A percentile compares a stretch with the other conserved stretches of the same genome.
phyloP scores from a whole-genome alignment of 1,139 yeast species.

The Yamadazyma kanchanaburiensis region DNA sequence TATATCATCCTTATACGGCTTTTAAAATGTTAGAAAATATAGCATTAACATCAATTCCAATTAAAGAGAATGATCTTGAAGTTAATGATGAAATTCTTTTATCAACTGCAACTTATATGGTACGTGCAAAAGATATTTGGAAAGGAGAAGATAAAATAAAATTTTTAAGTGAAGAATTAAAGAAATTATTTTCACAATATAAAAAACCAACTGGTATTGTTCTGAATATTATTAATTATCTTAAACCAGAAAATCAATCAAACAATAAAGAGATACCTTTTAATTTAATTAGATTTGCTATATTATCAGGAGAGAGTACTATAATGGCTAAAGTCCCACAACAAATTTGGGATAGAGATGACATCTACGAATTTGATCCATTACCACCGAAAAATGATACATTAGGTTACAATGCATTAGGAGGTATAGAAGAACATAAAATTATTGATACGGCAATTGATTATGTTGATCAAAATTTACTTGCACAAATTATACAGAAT shows the following conservation, averaged over 20 bases:
- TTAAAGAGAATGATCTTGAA: slow-evolving; percentile 21
- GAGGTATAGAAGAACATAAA: slow-evolving; percentile 19
- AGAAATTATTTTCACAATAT: slow-evolving; percentile 22
- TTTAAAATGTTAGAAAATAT: slow-evolving; percentile 44
- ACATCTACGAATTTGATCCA: slow-evolving; percentile 66
- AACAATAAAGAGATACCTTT: slow-evolving; percentile 39
- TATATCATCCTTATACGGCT: slow-evolving; percentile 59
- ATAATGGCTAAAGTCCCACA: slow-evolving; percentile 68
- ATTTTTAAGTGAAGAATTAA: slow-evolving; percentile 48
- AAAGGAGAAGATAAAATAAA: slow-evolving; percentile 40
- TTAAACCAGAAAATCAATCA: slow-evolving; percentile 3
- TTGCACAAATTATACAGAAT: slow-evolving; percentile 34
- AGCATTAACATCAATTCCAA: slow-evolving; percentile 22
- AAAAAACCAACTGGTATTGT: slow-evolving; percentile 8
- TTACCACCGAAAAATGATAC: slow-evolving; percentile 51
- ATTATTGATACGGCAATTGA: slow-evolving; percentile 32
- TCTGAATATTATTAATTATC: slow-evolving; percentile 13
- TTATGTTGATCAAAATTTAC: slow-evolving; percentile 37
- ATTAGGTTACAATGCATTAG: slow-evolving; percentile 23
- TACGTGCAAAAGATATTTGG: slow-evolving; percentile 50
- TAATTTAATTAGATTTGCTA: slow-evolving; percentile 62
- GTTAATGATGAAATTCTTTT: slow-evolving; percentile 26
- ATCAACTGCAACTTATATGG: slow-evolving; percentile 49
- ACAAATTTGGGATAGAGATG: slow-evolving; percentile 58
- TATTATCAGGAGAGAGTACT: slow-evolving; percentile 66